Base-by-base conservation (phyloP, 768 basidiomycete genomes). In the Lentinula sp. region DNA sequence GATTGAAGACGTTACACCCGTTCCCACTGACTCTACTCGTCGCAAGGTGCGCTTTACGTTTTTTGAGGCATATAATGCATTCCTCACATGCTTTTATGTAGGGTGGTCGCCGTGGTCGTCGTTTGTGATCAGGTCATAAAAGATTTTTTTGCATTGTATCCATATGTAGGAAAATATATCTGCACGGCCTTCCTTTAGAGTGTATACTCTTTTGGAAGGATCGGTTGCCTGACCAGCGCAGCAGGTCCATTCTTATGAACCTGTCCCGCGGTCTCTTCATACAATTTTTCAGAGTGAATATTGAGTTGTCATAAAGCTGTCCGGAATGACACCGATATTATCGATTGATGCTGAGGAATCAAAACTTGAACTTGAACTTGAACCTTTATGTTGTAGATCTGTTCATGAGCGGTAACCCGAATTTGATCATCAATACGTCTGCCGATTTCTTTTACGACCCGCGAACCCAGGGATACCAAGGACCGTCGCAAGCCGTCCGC, bases 51-150 rank as follows among this genome's bases (percentile, higher is more conserved):
- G 78, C 28, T 73, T 45, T 5, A n/a, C 21, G 21, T 3, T 48
- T 23, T 11, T 23, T 48, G 18, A 21, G 4, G 46, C 32, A 16
- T 18, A 42, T 31, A 39, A 28, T 49, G 32, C 35, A 6, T 57
- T 39, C 28, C 55, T 40, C 28, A 40, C 37, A 23, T 34, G 21
- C 28, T 13, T 57, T 54, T 16, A 21, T 45, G 43, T 63, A 94
- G 95, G 95, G 95, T 87, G 95, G 95, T 94, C 92, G 95, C 68
- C 93, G 95, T 79, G 95, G 95, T 92, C 91, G 95, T 70, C 93
- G 95, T 89, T 84, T 96, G 70, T 91, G 74, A 80, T 76, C 51
- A 32, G 65, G 67, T 2, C 16, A 31, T 11, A 32, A 42, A 37
- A 8, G 51, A 6, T 51, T 34, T 55, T 46, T 64, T 61, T 66